phyloP scores from a whole-genome alignment of 1,139 yeast species.

The Zygoascus hellenicus region DNA sequence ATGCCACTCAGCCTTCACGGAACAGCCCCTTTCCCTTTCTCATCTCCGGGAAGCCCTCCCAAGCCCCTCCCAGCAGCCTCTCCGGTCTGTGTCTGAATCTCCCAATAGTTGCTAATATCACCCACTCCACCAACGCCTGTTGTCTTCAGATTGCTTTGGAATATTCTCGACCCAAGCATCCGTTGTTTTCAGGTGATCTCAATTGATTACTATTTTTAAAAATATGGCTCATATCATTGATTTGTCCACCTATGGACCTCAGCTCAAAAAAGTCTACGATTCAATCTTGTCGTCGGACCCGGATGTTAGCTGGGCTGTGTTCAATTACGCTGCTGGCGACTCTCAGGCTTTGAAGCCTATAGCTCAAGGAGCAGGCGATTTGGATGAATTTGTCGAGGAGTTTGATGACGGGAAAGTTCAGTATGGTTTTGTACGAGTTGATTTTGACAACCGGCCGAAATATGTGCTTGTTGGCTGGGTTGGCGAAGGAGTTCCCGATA shows the following conservation, averaged over 20 bases:
- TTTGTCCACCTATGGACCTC: slow-evolving; percentile 35
- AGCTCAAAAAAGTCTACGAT: slow-evolving; percentile 37
- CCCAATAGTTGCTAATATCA: no score
- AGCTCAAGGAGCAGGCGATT: slow-evolving; percentile 41
- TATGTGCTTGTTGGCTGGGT: slow-evolving; percentile 83
- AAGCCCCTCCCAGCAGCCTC: not conserved
- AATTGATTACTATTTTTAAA: no score
- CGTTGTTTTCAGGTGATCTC: no score
- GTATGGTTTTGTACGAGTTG: slow-evolving; percentile 83
- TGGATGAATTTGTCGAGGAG: slow-evolving; percentile 71
- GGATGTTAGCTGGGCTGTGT: slow-evolving; percentile 38
- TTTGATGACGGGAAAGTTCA: slow-evolving; percentile 88
- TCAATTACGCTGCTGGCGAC: slow-evolving; percentile 34
- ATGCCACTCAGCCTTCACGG: no score
- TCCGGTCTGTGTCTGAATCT: not conserved
- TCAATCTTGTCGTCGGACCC: slow-evolving; percentile 39
- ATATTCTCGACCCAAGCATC: no score
- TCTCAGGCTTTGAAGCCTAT: slow-evolving; percentile 33
- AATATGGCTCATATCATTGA: slow-evolving; percentile 33
- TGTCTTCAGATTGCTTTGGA: no score
- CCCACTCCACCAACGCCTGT: not conserved
- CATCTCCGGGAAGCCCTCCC: not conserved
- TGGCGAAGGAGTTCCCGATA: slow-evolving; percentile 44
- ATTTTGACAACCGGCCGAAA: slow-evolving; percentile 84
- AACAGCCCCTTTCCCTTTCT: not conserved